phyloP scores from a whole-genome alignment of 2,329 filamentous ascomycete genomes.

The Hymenoscyphus occultus region DNA sequence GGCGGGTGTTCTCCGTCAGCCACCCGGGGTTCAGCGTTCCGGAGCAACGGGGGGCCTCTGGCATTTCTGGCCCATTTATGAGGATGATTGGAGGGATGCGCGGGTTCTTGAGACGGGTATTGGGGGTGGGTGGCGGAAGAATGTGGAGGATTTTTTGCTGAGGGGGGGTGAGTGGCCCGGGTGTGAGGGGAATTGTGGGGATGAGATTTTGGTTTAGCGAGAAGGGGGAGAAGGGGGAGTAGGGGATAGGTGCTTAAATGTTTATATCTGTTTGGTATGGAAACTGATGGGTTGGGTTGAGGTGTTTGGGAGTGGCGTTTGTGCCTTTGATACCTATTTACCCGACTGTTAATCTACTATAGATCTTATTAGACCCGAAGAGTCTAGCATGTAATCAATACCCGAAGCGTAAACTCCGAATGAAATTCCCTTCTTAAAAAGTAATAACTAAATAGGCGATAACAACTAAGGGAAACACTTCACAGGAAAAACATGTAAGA shows the following conservation, averaged over 20 bases:
- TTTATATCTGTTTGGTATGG: background rate
- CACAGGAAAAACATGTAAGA: too few species aligned
- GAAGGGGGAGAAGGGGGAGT: too few species aligned
- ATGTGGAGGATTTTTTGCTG: conserved; percentile 21
- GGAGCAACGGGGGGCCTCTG: conserved; percentile 4
- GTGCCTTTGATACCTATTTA: background rate
- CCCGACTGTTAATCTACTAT: too few species aligned
- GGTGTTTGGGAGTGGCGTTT: background rate
- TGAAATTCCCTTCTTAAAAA: too few species aligned
- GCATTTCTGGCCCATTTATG: conserved; percentile 22
- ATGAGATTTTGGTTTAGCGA: background rate
- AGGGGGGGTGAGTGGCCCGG: conserved; percentile 17
- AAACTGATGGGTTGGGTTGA: background rate
- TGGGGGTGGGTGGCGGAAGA: conserved; percentile 10
- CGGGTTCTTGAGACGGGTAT: background rate
- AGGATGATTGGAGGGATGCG: conserved; percentile 14
- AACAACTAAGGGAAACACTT: too few species aligned
- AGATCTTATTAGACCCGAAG: too few species aligned
- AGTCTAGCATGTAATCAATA: too few species aligned
- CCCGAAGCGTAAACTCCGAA: too few species aligned
- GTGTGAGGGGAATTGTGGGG: conserved; percentile 9
- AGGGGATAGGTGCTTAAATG: background rate
- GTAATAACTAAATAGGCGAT: too few species aligned
- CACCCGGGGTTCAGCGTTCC: background rate
- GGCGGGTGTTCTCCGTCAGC: conserved; percentile 11